A percentile compares a stretch with the other conserved stretches of the same genome.
Evolutionary conservation across 257 asterid genomes (phyloP).

Genomic region (Euphrasia confusa): DNA sequence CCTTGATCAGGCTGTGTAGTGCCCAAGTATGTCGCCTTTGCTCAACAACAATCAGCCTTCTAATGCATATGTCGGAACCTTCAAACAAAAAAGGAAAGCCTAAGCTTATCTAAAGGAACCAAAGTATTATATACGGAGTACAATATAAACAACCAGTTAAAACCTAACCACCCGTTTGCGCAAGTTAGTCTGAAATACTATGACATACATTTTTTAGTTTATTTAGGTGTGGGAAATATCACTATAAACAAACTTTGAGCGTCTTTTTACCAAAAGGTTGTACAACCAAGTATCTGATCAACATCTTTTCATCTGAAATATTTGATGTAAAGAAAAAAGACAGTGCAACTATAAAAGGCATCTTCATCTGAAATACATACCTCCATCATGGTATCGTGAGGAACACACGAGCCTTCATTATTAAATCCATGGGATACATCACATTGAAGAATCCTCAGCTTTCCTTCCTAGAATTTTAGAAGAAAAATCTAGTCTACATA

Average conservation of each 20-base stretch:
- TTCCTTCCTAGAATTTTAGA: conserved; percentile 73
- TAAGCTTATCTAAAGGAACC: conserved; percentile 11
- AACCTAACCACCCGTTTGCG: neutral
- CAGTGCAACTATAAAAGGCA: neutral
- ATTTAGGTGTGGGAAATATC: neutral
- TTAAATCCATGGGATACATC: conserved; percentile 52
- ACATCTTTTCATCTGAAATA: neutral
- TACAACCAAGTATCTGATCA: neutral
- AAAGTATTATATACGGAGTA: conserved; percentile 1
- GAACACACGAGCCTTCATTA: conserved; percentile 37
- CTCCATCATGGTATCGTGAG: conserved; percentile 69
- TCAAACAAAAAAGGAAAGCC: conserved; percentile 25
- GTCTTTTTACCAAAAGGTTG: neutral
- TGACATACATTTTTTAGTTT: neutral
- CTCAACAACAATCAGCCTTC: conserved; percentile 53
- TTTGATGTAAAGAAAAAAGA: neutral
- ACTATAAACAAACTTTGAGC: conserved; percentile 1
- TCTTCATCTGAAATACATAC: conserved; percentile 30
- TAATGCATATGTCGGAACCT: conserved; percentile 69
- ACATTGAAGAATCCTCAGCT: conserved; percentile 82
- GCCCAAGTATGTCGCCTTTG: conserved; percentile 16
- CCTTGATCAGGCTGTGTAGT: conserved; percentile 22
- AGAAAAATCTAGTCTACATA: conserved; percentile 10
- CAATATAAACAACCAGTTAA: neutral
- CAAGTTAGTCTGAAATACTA: conserved; percentile 16